phyloP scores from a whole-genome alignment of 495 filamentous ascomycete species.

The Cairneyella variabilis region DNA sequence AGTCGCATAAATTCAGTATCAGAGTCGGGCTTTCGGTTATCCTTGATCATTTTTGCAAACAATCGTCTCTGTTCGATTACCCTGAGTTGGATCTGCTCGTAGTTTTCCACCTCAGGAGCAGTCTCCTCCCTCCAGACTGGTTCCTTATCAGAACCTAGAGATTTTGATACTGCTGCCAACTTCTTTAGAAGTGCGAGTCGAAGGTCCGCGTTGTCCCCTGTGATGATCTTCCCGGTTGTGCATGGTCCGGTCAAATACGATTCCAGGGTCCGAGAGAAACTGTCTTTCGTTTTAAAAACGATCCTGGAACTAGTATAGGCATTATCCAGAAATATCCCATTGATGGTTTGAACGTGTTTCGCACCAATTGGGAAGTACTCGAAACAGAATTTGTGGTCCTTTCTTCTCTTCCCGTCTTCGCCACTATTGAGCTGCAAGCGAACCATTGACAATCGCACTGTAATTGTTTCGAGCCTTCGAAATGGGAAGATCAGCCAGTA shows the following conservation, averaged over 20 bases:
- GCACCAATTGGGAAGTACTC: slow-evolving; percentile 30
- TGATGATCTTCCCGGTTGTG: slow-evolving; percentile 21
- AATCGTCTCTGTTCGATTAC: slow-evolving; percentile 3
- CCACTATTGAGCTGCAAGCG: slow-evolving; percentile 7
- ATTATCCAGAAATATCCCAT: slow-evolving; percentile 38
- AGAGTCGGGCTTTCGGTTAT: not conserved
- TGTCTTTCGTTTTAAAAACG: slow-evolving; percentile 25
- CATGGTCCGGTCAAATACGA: slow-evolving; percentile 27
- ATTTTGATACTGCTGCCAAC: slow-evolving; percentile 23
- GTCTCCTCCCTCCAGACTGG: slow-evolving; percentile 9
- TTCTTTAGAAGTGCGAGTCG: slow-evolving; percentile 25
- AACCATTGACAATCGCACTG: slow-evolving; percentile 26
- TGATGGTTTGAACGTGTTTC: slow-evolving; percentile 38
- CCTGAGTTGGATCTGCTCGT: not conserved
- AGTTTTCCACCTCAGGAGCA: not conserved
- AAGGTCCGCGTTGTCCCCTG: slow-evolving; percentile 5
- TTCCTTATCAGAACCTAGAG: slow-evolving; percentile 20
- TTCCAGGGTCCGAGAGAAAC: slow-evolving; percentile 29
- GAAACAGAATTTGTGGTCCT: slow-evolving; percentile 36
- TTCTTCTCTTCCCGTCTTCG: slow-evolving; percentile 5
- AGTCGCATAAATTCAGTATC: slow-evolving; percentile 7
- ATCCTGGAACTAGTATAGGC: slow-evolving; percentile 22
- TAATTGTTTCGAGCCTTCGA: slow-evolving; percentile 35
- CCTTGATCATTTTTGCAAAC: not conserved
- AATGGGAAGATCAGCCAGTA: slow-evolving; percentile 37